Base-by-base conservation (phyloP, 768 basidiomycete genomes). In the Coprinopsis sp. region DNA sequence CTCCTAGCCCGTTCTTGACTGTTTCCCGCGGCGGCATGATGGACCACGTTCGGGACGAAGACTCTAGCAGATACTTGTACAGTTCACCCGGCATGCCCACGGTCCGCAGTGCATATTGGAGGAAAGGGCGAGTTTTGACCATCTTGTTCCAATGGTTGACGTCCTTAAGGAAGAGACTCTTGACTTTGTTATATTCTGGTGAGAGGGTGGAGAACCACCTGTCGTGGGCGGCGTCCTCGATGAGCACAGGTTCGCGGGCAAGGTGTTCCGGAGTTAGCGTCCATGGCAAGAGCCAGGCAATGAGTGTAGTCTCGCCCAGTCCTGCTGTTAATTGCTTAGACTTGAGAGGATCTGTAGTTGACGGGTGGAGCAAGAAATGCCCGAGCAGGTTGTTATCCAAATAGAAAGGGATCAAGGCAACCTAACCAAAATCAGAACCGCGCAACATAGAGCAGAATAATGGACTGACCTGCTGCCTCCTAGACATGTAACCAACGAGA, bases 341-440 rank as follows among this genome's bases (percentile, higher is more conserved):
- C 24, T 24, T 14, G 5, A 42, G 19, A n/a, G 28, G n/a, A 30
- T 30, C 16, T 16, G n/a, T 30, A 16, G 22, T 22, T 22, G 51
- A n/a, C 14, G 78, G 70, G 52, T 81, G 77, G n/a, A 87, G 54
- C n/a, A 87, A 31, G 25, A 84, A 67, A 28, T 78, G 58, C 6
- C 77, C 85, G 12, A 73, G 69, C 38, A 76, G 61, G 28, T 64
- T 60, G 21, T 63, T 64, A 51, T 82, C 78, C 37, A 81, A 59
- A 33, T 57, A 59, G 1, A 79, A 54, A 21, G 78, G 72, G 10
- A 77, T 60, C 41, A 74, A 63, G 36, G 76, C 70, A 47, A 75
- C 67, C 83, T 85, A 37, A 30, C 52, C 30, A 44, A 23, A 33
- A 40, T 36, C 46, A 16, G 44, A 11, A n/a, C 13, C 14, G 3